phyloP scores from a whole-genome alignment of 352 stramenopile species.

The Phytophthora litchii region DNA sequence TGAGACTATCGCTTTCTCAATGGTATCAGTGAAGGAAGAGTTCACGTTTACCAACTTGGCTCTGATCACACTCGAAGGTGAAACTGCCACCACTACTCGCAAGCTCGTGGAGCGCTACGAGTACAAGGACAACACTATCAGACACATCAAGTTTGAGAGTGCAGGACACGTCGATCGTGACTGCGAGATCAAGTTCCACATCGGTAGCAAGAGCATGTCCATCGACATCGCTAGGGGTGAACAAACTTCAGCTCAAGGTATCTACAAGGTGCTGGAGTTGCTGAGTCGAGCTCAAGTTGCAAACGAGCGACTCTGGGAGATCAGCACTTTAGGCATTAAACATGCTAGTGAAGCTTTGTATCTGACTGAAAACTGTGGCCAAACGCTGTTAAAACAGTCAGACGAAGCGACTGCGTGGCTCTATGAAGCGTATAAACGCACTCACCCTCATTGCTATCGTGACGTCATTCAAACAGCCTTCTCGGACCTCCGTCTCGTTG shows the following conservation, averaged over 20 bases:
- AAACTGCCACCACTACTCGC: constrained; percentile 55
- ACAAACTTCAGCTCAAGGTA: constrained; percentile 30
- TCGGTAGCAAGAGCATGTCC: constrained; percentile 42
- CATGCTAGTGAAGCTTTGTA: constrained; percentile 46
- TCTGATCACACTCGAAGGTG: constrained; percentile 43
- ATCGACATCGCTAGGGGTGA: constrained; percentile 61
- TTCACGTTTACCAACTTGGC: constrained; percentile 74
- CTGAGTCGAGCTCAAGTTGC: constrained; percentile 46
- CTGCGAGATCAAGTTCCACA: constrained; percentile 68
- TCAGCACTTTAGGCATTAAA: constrained; percentile 50
- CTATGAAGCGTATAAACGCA: constrained; percentile 47
- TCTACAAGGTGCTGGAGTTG: constrained; percentile 66
- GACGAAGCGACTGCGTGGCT: constrained; percentile 55
- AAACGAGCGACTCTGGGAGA: constrained; percentile 54
- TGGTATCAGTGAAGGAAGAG: constrained; percentile 62
- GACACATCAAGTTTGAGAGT: constrained; percentile 52
- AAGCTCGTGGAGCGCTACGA: constrained; percentile 55
- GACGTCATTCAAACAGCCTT: constrained; percentile 57
- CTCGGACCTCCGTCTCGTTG: constrained; percentile 35
- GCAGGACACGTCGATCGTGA: constrained; percentile 53
- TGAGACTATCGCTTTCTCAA: constrained; percentile 58
- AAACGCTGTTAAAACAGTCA: constrained; percentile 48
- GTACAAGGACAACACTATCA: constrained; percentile 39
- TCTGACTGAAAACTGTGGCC: constrained; percentile 45
- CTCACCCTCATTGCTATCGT: constrained; percentile 60